These are phyloP conservation scores for Paramecium biaurelia DNA, from an alignment of 73 alveolate species.

Conservation along the genomic window DNA sequence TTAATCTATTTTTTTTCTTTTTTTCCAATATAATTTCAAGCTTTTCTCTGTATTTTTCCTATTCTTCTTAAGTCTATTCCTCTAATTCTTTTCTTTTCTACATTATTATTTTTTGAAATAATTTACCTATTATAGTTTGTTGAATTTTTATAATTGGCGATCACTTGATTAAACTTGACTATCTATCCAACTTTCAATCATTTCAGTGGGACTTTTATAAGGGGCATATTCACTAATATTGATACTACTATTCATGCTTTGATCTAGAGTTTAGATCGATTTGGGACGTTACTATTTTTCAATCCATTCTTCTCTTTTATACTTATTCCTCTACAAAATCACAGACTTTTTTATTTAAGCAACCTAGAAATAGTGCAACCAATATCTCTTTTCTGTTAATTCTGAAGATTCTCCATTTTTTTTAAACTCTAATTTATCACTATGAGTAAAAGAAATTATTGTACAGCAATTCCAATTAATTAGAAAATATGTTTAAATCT, in stretches of 20 bases:
- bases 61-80: background rate
- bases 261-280: background rate
- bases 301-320: conserved; percentile 23
- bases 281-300: conserved; percentile 1
- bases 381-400: background rate
- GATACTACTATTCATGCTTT: conserved; percentile 29
- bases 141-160: background rate
- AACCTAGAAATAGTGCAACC: background rate
- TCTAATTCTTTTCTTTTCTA: conserved; percentile 11
- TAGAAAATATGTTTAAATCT: background rate
- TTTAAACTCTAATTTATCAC: background rate
- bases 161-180: background rate
- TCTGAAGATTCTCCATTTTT: background rate
- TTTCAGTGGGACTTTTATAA: conserved; percentile 52
- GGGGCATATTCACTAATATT: conserved; percentile 37
- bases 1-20: background rate
- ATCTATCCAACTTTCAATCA: conserved; percentile 47
- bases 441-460: background rate
- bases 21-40: background rate
- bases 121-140: background rate
- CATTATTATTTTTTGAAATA: background rate
- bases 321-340: conserved; percentile 26
- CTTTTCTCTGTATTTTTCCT: background rate
- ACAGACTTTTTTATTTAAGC: background rate
- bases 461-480: background rate